phyloP scores from a whole-genome alignment of 257 asterid species.

The Nyctanthes arbortristis region DNA sequence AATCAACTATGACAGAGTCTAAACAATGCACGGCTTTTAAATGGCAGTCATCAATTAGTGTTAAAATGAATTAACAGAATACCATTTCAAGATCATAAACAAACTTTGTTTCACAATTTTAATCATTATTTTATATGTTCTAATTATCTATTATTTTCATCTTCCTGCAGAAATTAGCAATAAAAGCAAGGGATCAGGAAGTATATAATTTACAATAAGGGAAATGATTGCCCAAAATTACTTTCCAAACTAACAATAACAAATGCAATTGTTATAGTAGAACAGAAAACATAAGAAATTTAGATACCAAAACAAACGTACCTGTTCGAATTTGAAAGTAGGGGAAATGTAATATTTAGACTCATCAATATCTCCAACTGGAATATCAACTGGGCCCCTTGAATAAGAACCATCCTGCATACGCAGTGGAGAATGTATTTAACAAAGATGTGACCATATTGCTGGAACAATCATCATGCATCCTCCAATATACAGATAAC shows the following conservation, averaged over 20 bases:
- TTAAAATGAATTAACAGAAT: not conserved
- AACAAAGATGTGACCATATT: slow-evolving; percentile 15
- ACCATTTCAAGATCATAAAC: not conserved
- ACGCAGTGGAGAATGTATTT: slow-evolving; percentile 22
- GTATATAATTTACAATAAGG: not conserved
- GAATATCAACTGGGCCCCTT: slow-evolving; percentile 93
- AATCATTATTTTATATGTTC: not conserved
- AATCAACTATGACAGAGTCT: too few relatives aligned
- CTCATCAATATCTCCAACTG: slow-evolving; percentile 62
- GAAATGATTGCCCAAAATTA: slow-evolving; percentile 16
- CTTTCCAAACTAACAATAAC: slow-evolving; percentile 9
- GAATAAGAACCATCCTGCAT: slow-evolving; percentile 98
- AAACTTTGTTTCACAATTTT: not conserved
- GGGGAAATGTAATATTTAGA: slow-evolving; percentile 81
- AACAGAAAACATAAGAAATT: slow-evolving; percentile 15
- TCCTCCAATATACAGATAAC: not conserved
- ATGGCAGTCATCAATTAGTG: too few relatives aligned
- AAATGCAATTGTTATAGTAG: too few relatives aligned
- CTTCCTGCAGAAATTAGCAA: not conserved
- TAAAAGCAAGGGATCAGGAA: not conserved
- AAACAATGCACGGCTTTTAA: too few relatives aligned
- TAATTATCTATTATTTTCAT: not conserved
- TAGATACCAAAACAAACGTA: slow-evolving; percentile 33
- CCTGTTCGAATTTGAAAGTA: slow-evolving; percentile 93
- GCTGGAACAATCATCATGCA: slow-evolving; percentile 8